Base-by-base conservation (phyloP, 345 rosid genomes). In the Sonneratia alba region DNA sequence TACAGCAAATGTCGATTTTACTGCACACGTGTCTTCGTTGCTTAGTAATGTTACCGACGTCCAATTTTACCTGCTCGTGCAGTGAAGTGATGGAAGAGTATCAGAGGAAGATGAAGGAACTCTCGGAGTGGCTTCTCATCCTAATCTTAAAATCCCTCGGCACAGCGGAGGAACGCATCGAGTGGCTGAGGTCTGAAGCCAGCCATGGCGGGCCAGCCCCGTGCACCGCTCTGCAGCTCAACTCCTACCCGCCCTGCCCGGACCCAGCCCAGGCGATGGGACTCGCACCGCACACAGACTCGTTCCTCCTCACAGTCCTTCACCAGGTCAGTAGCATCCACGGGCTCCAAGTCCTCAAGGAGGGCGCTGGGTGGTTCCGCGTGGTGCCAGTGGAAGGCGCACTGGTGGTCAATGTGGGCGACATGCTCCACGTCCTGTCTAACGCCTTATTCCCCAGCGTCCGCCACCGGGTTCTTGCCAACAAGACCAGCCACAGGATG, bases 221-320 rank as follows among this genome's bases (percentile, higher is more conserved):
- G 4, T 77, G 71, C 67, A 49, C 82, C 0, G 84, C 87, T 7
- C 73, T 91, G 24, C 98, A 93, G 74, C 89, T 93, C 47, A 93
- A 93, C 81, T 88, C 89, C 9, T 93, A 91, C 78, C 98, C 98
- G 18, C 71, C 76, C 18, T 93, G 97, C 73, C 98, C 96, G 2
- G 77, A 91, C 51, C 98, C 97, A 0, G 75, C 77, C 63, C 79
- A 76, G 45, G 91, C 86, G 55, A 79, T 88, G 92, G 98, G 98
- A 47, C 79, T 93, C 72, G 96, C 96, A 15, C 87, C 97, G 1
- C 98, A 93, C 79, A 93, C 93, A 12, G 98, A 93, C 81, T 84
- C 93, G 2, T 86, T 88, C 8, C 77, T 91, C 55, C 11, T 93
- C 47, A 93, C 98, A 22, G 79, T 93, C 67, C 80, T 93, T 9